Conservation (phyloP, 1,139 yeast genomes). For the Pneumocystis wakefieldiae region DNA sequence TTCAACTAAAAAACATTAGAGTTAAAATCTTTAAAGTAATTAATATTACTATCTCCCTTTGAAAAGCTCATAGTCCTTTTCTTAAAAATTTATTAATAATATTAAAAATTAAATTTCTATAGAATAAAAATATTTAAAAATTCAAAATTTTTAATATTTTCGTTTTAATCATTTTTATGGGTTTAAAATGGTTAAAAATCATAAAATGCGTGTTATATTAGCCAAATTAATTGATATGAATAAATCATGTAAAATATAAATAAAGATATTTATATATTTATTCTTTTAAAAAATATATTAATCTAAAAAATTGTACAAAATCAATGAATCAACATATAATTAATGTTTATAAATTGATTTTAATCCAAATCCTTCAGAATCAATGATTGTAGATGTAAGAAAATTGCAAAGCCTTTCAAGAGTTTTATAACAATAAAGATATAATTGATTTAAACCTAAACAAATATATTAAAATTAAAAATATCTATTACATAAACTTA, state of each 20-base stretch:
- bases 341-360: not conserved
- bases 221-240: not conserved
- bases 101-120: not conserved
- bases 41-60: not conserved
- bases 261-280: not conserved
- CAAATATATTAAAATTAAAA: slow-evolving; percentile 56
- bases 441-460: slow-evolving; percentile 24
- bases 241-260: not conserved
- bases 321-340: not conserved
- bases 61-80: not conserved
- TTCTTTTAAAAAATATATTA: not conserved
- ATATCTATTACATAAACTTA: not conserved
- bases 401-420: not conserved
- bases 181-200: not conserved
- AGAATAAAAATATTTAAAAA: not conserved
- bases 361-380: not conserved
- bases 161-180: not conserved
- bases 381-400: not conserved
- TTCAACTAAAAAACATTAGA: slow-evolving; percentile 37
- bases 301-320: not conserved
- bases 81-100: not conserved
- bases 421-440: not conserved
- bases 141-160: not conserved
- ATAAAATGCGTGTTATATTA: not conserved
- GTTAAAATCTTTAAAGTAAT: not conserved